Evolutionary conservation across 306 rosid species (phyloP), one percentile per base, ranked within the genome.

Genomic region (Rosa rugosa): DNA sequence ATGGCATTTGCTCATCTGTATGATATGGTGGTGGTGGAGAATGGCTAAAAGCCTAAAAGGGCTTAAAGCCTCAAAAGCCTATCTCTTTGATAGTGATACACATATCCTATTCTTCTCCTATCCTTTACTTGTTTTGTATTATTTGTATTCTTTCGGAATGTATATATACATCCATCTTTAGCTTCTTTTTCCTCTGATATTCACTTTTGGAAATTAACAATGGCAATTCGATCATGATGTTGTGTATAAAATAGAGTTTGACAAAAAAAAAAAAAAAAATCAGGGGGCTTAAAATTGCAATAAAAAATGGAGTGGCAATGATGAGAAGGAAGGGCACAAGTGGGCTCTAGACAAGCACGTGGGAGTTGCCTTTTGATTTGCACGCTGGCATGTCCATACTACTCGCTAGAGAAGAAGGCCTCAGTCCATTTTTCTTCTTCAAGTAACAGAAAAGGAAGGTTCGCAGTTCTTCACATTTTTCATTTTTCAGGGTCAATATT

Each of bases 331-430:
- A 79, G 84, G 86, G 75, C 83, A 76, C 85, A 76, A 77, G 97
- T 92, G 88, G 91, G 94, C 87, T 86, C 92, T 84, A 88, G 94
- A 85, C 80, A 85, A 90, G 98, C 98, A 94, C 96, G 98, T 94
- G 97, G 84, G 91, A 83, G 81, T 72, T 80, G 75, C 88, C 90
- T 88, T 89, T 87, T 82, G 91, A 84, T 71, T 76, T 85, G 94
- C 94, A 90, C 93, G 94, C 96, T 90, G 92, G 86, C 91, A 78
- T 78, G 75, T 81, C 82, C 71, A 77, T 78, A 59, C 81, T 80
- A 68, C 71, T 66, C 56, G 22, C 51, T n/a, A 38, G 53, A 40
- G 50, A 40, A 22, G 69, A 74, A 22, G 62, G 20, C 17, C 42
- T 31, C 40, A 0, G 40, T 16, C 9, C 36, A 4, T 65, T 27